Evolutionary conservation across 2,329 filamentous ascomycete species (phyloP).

Genomic region (Aspergillus jensenii): DNA sequence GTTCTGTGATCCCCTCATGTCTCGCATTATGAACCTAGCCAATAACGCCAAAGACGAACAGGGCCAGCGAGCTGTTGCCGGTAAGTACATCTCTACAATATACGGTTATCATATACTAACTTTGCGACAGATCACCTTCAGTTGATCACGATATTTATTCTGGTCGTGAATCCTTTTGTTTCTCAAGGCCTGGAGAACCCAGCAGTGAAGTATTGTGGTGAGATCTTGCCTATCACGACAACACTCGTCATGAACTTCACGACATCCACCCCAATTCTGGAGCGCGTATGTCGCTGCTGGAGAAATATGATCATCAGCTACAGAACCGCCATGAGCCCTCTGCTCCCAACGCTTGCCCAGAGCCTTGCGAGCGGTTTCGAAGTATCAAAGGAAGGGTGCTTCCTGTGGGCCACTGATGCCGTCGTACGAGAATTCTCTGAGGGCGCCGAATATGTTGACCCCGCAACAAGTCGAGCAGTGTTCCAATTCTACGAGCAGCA

Average conservation of each 20-base stretch:
- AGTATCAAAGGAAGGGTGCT: constrained; percentile 86
- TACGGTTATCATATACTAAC: constrained; percentile 12
- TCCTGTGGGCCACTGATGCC: constrained; percentile 96
- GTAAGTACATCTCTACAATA: constrained; percentile 42
- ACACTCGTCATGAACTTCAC: constrained; percentile 87
- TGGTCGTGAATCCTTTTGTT: constrained; percentile 73
- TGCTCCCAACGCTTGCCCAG: constrained; percentile 82
- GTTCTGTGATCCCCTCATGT: constrained; percentile 88
- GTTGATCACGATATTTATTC: constrained; percentile 85
- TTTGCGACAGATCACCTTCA: constrained; percentile 72
- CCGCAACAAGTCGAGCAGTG: constrained; percentile 79
- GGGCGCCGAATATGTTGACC: constrained; percentile 79
- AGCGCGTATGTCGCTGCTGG: constrained; percentile 93
- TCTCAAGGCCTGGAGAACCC: constrained; percentile 74
- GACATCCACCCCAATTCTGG: constrained; percentile 81
- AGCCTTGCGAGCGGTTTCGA: constrained; percentile 85
- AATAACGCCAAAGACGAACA: constrained; percentile 81
- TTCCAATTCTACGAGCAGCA: constrained; percentile 95
- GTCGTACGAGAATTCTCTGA: constrained; percentile 95
- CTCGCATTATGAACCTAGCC: constrained; percentile 80
- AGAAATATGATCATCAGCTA: constrained; percentile 96
- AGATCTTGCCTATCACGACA: constrained; percentile 84
- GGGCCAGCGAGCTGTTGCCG: constrained; percentile 80
- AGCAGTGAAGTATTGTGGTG: constrained; percentile 92
- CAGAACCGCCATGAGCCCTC: constrained; percentile 79